Conservation (phyloP, 2,329 filamentous ascomycete species). For the Colletotrichum horii region DNA sequence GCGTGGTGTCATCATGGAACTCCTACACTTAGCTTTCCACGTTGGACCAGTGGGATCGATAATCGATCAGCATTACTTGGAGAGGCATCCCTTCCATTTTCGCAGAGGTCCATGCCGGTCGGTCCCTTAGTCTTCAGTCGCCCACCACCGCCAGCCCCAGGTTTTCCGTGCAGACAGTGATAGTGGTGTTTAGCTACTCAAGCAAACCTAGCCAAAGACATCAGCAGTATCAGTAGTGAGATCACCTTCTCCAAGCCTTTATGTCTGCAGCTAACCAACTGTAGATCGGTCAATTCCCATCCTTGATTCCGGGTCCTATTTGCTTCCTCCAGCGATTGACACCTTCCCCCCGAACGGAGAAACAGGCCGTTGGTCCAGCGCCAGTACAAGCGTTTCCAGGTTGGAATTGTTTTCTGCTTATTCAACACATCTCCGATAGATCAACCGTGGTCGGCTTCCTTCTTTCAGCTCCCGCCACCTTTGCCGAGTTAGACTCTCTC, state of each 20-base stretch:
- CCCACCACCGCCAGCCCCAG: neutral
- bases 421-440: neutral
- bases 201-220: neutral
- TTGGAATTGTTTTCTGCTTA: neutral
- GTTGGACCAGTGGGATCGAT: neutral
- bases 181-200: neutral
- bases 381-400: neutral
- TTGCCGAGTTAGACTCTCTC: neutral
- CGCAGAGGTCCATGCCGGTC: neutral
- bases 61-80: neutral
- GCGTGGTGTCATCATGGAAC: neutral
- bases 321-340: neutral
- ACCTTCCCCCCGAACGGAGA: neutral
- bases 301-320: neutral
- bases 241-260: neutral
- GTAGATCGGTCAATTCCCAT: neutral
- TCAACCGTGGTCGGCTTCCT: neutral
- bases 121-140: neutral
- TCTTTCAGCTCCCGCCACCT: neutral
- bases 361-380: neutral
- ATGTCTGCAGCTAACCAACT: neutral
- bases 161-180: neutral
- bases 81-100: neutral
- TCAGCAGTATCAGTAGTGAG: neutral
- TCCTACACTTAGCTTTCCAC: neutral